Evolutionary conservation across 805 yeast species (phyloP), one percentile per base, ranked within the genome.

Genomic region (Candida jianshihensis): DNA sequence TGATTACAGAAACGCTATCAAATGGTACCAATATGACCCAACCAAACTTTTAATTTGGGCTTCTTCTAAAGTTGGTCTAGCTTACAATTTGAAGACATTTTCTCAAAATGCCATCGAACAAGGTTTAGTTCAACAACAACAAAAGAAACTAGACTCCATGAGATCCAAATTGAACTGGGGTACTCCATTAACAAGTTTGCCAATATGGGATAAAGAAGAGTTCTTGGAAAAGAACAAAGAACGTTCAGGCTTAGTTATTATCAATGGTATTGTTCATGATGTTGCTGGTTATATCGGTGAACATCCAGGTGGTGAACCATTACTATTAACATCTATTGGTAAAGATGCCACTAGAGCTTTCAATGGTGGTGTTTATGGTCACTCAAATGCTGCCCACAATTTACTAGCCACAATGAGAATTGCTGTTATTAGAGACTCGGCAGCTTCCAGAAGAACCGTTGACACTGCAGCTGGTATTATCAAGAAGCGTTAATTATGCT

Each of bases 1-100:
- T 15, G 94, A 84, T 64, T 84, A 83, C 72, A 76, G 94, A 73
- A 83, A 83, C 56, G 92, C 92, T 26, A 70, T 83, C 56, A 80
- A 76, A 57, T 83, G 92, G 92, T 83, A 78, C 68, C 90, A 83
- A 69, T 83, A 77, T 56, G 94, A 84, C 58, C 94, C 94, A 47
- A 82, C 92, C 34, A 83, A 83, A 63, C 52, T 74, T 33, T 49
- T 71, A 36, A 81, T 83, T 48, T 82, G 68, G 60, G 20, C 59
- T 6, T 60, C 72, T 37, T 80, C 84, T 13, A 70, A 78, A 57
- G 39, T 81, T 20, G 92, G 92, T 26, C 60, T 83, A 43, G 78
- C 89, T 17, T 50, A 44, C 62, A 78, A 81, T 64, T 68, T 84
- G 63, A 81, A 81, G 57, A 81, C 77, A 33, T 82, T 82, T 58